A percentile compares a stretch with the other conserved stretches of the same genome.
Evolutionary conservation across 192 early-diverging fungal genomes (phyloP).

Genomic region (Backusella tuberculispora): DNA sequence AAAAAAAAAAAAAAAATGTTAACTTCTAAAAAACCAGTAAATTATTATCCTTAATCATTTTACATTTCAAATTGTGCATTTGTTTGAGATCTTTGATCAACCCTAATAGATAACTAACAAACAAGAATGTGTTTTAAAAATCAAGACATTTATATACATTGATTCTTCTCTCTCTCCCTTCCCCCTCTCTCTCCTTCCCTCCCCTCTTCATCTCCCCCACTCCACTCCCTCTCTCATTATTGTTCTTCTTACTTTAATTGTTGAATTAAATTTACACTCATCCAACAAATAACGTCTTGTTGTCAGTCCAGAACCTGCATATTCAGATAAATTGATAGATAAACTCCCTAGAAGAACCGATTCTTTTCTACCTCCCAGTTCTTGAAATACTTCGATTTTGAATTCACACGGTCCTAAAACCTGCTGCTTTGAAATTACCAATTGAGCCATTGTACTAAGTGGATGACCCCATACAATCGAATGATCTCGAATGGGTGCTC

Average conservation of each 20-base stretch:
- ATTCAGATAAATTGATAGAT: constrained; percentile 80
- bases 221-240: neutral
- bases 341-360: constrained; percentile 69
- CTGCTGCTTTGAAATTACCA: constrained; percentile 78
- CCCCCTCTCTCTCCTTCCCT: constrained; percentile 12
- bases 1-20: neutral
- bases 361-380: constrained; percentile 62
- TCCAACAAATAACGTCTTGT: constrained; percentile 65
- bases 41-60: neutral
- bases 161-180: neutral
- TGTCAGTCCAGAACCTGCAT: constrained; percentile 57
- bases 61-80: constrained; percentile 38
- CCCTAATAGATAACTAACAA: constrained; percentile 42
- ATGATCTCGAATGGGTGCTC: constrained; percentile 37
- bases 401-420: constrained; percentile 77
- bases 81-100: constrained; percentile 36
- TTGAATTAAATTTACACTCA: constrained; percentile 81
- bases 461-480: constrained; percentile 67
- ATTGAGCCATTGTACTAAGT: constrained; percentile 53
- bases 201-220: neutral
- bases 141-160: neutral
- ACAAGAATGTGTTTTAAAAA: neutral
- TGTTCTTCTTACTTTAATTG: constrained; percentile 60
- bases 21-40: neutral
- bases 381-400: constrained; percentile 61